A percentile compares a stretch with the other conserved stretches of the same genome.
These are phyloP conservation scores for Pythium monospermum DNA, from an alignment of 352 stramenopile genomes.

Conservation along the genomic window DNA sequence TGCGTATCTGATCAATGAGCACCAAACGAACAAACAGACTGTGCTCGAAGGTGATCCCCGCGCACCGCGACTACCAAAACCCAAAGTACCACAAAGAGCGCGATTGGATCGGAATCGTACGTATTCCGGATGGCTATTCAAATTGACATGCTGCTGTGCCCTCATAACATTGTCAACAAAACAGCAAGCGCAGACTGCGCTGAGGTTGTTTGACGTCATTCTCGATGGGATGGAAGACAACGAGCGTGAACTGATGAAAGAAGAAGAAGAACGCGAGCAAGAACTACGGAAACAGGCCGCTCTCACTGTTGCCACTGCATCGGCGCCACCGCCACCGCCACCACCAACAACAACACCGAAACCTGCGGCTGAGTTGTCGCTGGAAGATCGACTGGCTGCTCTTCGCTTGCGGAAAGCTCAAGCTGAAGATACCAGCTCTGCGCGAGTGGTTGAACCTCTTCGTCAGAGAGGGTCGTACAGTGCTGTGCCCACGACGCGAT, in stretches of 20 bases:
- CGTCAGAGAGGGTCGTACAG: constrained; percentile 5
- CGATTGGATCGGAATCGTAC: constrained; percentile 59
- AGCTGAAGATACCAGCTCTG: background rate
- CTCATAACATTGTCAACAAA: background rate
- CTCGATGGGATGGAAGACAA: constrained; percentile 74
- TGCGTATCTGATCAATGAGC: background rate
- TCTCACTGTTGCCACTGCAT: background rate
- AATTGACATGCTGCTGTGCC: background rate
- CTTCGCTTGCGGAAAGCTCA: constrained; percentile 38
- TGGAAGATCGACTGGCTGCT: constrained; percentile 50
- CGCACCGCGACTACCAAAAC: constrained; percentile 56
- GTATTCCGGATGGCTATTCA: constrained; percentile 1
- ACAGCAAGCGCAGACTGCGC: constrained; percentile 61
- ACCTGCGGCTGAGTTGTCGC: constrained; percentile 20
- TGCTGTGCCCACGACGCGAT: too few species aligned
- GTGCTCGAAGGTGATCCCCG: constrained; percentile 64
- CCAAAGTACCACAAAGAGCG: constrained; percentile 52
- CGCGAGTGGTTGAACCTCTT: background rate
- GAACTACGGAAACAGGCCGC: constrained; percentile 5
- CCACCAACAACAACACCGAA: background rate
- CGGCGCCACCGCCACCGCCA: constrained; percentile 1
- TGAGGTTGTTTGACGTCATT: constrained; percentile 68
- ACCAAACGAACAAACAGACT: too few species aligned
- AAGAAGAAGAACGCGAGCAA: constrained; percentile 33
- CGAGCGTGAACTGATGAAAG: constrained; percentile 55